Base-by-base conservation (phyloP, 192 early-diverging fungal species). In the Coemansia sp. region DNA sequence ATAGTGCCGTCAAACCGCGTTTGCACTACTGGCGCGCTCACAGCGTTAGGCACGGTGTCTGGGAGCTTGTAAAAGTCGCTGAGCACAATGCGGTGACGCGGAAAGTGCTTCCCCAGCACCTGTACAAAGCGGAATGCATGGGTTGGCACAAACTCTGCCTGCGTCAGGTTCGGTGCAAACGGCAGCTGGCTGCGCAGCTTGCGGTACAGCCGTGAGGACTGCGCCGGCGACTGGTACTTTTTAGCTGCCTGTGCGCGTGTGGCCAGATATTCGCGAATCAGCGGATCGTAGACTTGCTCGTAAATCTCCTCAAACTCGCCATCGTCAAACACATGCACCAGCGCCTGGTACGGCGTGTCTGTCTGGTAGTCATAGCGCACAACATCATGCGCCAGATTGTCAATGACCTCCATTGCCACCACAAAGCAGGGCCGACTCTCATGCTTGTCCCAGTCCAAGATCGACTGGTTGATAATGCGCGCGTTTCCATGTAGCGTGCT, bases 381-480 rank as follows among this genome's bases (percentile, higher is more conserved):
- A 32, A 97, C 58, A 63, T 98, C 96, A 60, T 98, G 96, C 6
- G 96, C 84, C 69, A 98, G 91, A 59, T 98, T 98, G 75, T 98
- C 96, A 31, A 99, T 83, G 41, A 99, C 94, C 66, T 99, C 96
- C 92, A 94, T 93, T 5, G 90, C 94, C 11, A 99, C 78, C 59
- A 99, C 88, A 72, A 91, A 97, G 64, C 94, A 97, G 17, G 83
- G 63, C 14, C 89, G 82, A 7, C 77, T 66, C 11, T 88, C 89
- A 16, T 68, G 53, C 16, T 81, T 65, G 56, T 84, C 71, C 92
- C 93, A 98, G 36, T 94, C 93, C 69, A 99, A 91, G 6, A 99
- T 89, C 39, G 85, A 90, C 64, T 90, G 82, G 79, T 97, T 96
- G 58, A 97, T 83, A 34, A 99, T 81, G 15, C 84, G 78, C 11